These are phyloP conservation scores for Dactylonectria estremocensis DNA, from an alignment of 2,329 filamentous ascomycete genomes.

Conservation along the genomic window DNA sequence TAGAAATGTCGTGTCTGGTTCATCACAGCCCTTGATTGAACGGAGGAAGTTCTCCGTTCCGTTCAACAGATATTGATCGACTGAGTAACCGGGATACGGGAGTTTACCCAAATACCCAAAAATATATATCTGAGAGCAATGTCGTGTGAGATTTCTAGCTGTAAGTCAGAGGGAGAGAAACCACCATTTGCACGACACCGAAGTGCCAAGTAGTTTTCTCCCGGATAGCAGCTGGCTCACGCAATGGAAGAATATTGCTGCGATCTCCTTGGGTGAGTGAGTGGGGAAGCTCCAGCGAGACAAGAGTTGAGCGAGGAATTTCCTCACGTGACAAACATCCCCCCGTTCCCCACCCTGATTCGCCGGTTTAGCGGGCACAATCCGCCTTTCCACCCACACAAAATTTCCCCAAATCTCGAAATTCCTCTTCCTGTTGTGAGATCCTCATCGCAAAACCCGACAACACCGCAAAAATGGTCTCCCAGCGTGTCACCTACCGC, in stretches of 20 bases:
- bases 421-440: conserved; percentile 56
- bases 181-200: background rate
- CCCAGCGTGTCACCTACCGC: conserved; percentile 77
- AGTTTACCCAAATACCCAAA: background rate
- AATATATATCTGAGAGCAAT: background rate
- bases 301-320: background rate
- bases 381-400: conserved; percentile 57
- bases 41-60: background rate
- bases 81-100: background rate
- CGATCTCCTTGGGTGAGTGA: conserved; percentile 3
- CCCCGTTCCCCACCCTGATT: conserved; percentile 51
- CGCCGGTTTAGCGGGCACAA: conserved; percentile 57
- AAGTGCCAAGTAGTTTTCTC: no score
- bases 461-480: conserved; percentile 70
- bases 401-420: conserved; percentile 61
- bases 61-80: background rate
- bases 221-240: background rate
- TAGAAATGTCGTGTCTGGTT: background rate
- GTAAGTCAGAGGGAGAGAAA: no score
- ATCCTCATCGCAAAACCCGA: conserved; percentile 56
- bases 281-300: conserved; percentile 23
- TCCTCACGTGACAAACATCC: conserved; percentile 40
- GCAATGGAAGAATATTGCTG: conserved; percentile 23
- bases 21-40: background rate
- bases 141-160: background rate